Conservation (phyloP, 2,329 filamentous ascomycete genomes). For the Trichoderma simmonsii region DNA sequence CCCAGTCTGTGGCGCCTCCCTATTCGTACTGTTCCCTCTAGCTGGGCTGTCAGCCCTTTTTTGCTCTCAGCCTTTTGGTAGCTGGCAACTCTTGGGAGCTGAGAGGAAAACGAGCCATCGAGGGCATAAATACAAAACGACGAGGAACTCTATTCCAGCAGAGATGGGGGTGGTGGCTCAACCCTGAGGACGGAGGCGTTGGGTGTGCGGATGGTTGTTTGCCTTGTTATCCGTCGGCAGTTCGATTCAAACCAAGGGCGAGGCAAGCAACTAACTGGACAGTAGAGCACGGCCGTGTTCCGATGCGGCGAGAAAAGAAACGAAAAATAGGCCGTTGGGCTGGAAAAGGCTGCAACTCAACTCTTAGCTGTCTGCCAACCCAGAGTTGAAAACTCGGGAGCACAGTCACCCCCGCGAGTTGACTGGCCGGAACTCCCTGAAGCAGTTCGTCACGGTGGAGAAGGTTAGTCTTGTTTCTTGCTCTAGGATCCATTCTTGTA, state of each 20-base stretch:
- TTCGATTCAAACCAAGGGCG: not conserved
- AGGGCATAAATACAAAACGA: not conserved
- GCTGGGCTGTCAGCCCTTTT: not conserved
- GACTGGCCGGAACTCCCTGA: not conserved
- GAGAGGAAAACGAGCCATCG: not conserved
- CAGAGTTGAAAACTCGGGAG: not conserved
- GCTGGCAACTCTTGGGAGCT: not conserved
- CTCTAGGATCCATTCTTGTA: not conserved
- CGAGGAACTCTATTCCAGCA: conserved; percentile 1
- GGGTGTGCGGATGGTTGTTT: not conserved
- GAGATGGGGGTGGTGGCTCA: conserved; percentile 2
- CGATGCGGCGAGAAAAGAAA: not conserved
- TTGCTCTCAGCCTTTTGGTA: not conserved
- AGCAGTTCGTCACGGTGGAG: not conserved
- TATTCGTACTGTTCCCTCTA: not conserved
- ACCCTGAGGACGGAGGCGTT: not conserved
- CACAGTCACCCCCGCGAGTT: not conserved
- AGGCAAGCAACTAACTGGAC: not conserved
- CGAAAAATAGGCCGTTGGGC: not conserved
- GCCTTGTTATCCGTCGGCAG: not conserved
- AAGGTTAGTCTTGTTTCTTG: not conserved
- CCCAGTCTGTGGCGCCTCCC: not conserved
- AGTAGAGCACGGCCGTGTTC: not conserved
- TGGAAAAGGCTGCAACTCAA: not conserved
- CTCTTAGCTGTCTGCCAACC: not conserved